Conservation (phyloP, 257 asterid species). For the Solanum chmielewskii region DNA sequence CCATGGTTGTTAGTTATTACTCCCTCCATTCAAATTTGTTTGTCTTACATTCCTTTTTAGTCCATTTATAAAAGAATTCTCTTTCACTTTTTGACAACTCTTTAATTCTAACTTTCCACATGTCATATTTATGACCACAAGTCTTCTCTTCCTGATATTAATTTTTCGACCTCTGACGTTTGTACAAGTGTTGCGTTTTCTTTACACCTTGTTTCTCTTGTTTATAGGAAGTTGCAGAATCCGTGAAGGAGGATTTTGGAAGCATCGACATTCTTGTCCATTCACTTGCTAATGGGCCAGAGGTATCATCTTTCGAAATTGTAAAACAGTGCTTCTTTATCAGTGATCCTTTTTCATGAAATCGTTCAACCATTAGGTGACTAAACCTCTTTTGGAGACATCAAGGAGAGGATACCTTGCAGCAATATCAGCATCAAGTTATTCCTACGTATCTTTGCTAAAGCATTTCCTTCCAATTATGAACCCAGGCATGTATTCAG, state of each 20-base stretch:
- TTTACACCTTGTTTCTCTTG: constrained; percentile 3
- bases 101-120: background rate
- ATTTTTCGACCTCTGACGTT: background rate
- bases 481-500: constrained; percentile 52
- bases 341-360: background rate
- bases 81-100: background rate
- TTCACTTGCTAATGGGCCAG: constrained; percentile 88
- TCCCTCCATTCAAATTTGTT: background rate
- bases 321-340: background rate
- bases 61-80: background rate
- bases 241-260: constrained; percentile 74
- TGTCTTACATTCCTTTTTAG: background rate
- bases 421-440: constrained; percentile 90
- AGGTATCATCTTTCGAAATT: constrained; percentile 30
- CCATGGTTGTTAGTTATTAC: background rate
- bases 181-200: background rate
- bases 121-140: background rate
- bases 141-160: background rate
- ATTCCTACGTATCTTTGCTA: constrained; percentile 67
- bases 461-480: constrained; percentile 73
- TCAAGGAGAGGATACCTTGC: constrained; percentile 88
- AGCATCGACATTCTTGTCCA: constrained; percentile 84
- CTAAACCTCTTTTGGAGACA: constrained; percentile 76
- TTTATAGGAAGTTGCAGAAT: constrained; percentile 76
- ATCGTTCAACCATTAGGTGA: constrained; percentile 35